Evolutionary conservation across 768 basidiomycete genomes (phyloP), one percentile per base, ranked within the genome.

Genomic region (Pleurotus tuber-regium): DNA sequence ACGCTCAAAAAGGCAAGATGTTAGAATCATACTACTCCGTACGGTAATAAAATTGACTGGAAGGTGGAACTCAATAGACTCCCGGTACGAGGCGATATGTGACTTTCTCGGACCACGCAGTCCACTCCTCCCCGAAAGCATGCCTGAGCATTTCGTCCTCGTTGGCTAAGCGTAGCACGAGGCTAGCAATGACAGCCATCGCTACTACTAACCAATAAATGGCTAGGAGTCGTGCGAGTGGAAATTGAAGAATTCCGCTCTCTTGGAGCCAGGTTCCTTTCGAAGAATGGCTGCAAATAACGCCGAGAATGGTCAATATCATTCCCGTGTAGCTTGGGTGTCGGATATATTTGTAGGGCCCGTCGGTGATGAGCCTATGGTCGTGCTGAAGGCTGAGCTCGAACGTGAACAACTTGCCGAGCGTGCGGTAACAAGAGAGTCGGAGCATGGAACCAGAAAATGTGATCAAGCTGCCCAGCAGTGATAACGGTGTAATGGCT

Each of bases 341-440:
- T 14, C 49, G 49, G 40, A 50, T 24, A 24, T 39, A 39, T 16
- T 40, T 50, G 49, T 50, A 50, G 10, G 49, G 49, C 18, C 49
- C 49, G 21, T 38, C 39, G 16, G 35, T 50, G 49, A 50, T 21
- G 23, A 50, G 49, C 35, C 25, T 38, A 30, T 79, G 77, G 11
- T 60, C 56, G 4, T 71, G 73, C 39, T 72, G 71, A 19, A 79
- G 61, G 33, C 73, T 75, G 49, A 78, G 69, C 43, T 78, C 77
- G 50, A 77, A 78, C 4, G 77, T 78, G 58, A 78, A 78, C 43
- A 76, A 59, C 11, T 67, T 61, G 4, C 74, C 75, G 7, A 78
- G 69, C n/a, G 74, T 69, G 28, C 57, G 63, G 61, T 73, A 78
- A 51, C 76, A 78, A 43, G 63, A 67, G n/a, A 76, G 50, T 30